Base-by-base conservation (phyloP, 2,329 filamentous ascomycete genomes). In the Penicillium rolfsii region DNA sequence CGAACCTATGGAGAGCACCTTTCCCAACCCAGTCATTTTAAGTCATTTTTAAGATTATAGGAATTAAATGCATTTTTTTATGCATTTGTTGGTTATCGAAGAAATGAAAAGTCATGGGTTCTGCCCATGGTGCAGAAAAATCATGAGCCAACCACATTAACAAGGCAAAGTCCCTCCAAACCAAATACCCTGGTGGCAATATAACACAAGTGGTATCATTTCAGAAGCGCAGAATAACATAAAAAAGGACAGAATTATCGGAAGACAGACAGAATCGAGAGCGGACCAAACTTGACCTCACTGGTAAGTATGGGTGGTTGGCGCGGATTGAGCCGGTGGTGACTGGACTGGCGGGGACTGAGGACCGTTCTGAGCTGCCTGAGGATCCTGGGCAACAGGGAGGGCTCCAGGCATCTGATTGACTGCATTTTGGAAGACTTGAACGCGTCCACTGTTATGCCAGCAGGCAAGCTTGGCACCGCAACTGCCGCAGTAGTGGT, bases 401-500 rank as follows among this genome's bases (percentile, higher is more conserved):
- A 28, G 24, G 14, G 22, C 49, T 45, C 49, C 49, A 11, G 30
- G 49, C 19, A 26, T n/a, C 30, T 35, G 33, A 8, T n/a, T 35
- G 1, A 5, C 24, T 8, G 57, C 54, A 26, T 59, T 61, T 46
- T 68, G 66, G 43, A 81, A 74, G 40, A 83, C 77, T 64, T 82
- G 78, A 0, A 80, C 77, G 33, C 75, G 75, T 0, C 81, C 81
- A 63, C 79, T 82, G 5, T 79, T 76, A 70, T 83, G 81, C 79
- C 80, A 83, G 0, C 76, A 79, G 0, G 80, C 81, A 49, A 84
- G 74, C 58, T 79, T 61, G 1, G 73, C 73, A 36, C 78, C 77
- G 60, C 82, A 84, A 35, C 76, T 73, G 1, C 80, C 79, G 58
- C 82, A 84, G 61, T 77, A 77, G 66, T 84, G 82, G 62, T 79